A percentile compares a stretch with the other conserved stretches of the same genome.
These are phyloP conservation scores for Avena atlantica DNA, from an alignment of 176 grass and related monocot genomes.

Conservation along the genomic window DNA sequence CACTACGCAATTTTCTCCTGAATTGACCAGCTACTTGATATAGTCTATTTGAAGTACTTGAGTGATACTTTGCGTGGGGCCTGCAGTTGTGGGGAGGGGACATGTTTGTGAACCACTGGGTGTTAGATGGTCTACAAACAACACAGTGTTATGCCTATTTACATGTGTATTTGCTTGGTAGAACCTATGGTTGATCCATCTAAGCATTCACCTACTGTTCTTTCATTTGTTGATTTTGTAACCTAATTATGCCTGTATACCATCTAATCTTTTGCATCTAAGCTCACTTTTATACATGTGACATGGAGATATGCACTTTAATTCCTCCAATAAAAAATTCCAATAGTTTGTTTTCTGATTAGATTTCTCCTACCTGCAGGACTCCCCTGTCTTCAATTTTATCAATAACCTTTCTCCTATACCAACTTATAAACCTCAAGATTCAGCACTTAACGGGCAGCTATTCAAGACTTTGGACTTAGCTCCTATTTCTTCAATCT, in stretches of 20 bases:
- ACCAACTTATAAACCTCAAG: constrained; percentile 54
- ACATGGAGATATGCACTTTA: not conserved
- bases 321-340: not conserved
- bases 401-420: constrained; percentile 77
- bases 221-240: not conserved
- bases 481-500: constrained; percentile 69
- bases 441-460: constrained; percentile 52
- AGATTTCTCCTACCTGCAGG: constrained; percentile 51
- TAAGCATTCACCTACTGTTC: not conserved
- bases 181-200: not conserved
- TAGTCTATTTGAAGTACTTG: not conserved
- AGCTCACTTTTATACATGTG: not conserved
- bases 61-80: not conserved
- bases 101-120: not conserved
- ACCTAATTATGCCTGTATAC: not conserved
- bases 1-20: not conserved
- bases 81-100: not conserved
- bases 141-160: not conserved
- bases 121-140: not conserved
- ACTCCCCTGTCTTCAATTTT: constrained; percentile 79
- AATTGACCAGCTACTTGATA: not conserved
- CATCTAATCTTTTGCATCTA: not conserved
- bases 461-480: constrained; percentile 62
- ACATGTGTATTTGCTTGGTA: not conserved
- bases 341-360: not conserved